Evolutionary conservation across 2,329 filamentous ascomycete species (phyloP).

Genomic region (Lachnellula occidentalis): DNA sequence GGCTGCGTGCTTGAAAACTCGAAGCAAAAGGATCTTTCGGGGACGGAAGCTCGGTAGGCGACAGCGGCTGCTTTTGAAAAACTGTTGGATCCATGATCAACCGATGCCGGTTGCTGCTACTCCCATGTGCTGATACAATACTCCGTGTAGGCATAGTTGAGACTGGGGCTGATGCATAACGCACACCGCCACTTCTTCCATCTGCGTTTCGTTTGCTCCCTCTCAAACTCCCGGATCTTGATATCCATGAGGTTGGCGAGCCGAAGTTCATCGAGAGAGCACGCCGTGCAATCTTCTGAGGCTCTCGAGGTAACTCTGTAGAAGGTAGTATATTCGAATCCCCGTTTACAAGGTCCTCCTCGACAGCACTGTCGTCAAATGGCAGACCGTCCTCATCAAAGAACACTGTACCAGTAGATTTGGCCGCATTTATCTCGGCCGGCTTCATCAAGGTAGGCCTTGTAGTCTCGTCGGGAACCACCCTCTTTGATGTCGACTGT

Average conservation of each 20-base stretch:
- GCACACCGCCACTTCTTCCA: conserved; percentile 39
- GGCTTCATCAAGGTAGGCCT: conserved; percentile 30
- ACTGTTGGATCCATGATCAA: conserved; percentile 23
- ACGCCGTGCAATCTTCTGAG: conserved; percentile 42
- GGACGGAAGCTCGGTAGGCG: conserved; percentile 14
- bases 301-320: conserved; percentile 31
- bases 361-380: conserved; percentile 20
- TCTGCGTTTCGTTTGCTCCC: conserved; percentile 47
- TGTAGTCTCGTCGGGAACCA: conserved; percentile 24
- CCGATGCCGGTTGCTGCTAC: conserved; percentile 12
- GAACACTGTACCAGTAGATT: conserved; percentile 7
- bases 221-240: conserved; percentile 51
- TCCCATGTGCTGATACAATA: conserved; percentile 23
- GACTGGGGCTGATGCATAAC: conserved; percentile 51
- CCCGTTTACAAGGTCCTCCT: conserved; percentile 13
- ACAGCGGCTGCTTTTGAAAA: conserved; percentile 17
- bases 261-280: conserved; percentile 57
- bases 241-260: conserved; percentile 51
- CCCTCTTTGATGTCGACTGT: conserved; percentile 26
- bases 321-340: conserved; percentile 20
- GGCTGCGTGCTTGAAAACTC: conserved; percentile 20
- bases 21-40: conserved; percentile 23
- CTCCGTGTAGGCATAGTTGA: conserved; percentile 25
- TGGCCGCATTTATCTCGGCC: conserved; percentile 20
- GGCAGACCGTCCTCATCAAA: conserved; percentile 24